Evolutionary conservation across 768 basidiomycete species (phyloP), one percentile per base, ranked within the genome.

Genomic region (Boletus reticuloceps): DNA sequence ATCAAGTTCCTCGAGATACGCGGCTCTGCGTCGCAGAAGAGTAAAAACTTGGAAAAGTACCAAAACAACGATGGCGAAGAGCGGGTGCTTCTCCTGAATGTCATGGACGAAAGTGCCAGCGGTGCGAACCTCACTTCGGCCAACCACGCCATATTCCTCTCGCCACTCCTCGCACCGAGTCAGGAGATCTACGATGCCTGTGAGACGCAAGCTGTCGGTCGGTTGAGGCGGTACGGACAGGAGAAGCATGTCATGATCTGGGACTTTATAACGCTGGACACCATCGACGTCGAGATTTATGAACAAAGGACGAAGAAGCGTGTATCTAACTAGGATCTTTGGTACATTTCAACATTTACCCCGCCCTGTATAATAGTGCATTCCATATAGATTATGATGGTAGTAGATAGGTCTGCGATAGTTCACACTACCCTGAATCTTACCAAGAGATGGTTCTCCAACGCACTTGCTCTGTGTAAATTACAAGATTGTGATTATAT

Each of bases 61-160:
- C 95, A 98, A 71, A 84, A 88, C 52, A 84, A 88, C 51, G 77
- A 84, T 42, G 83, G 86, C 64, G 75, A 80, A 54, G 89, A 90
- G 62, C 82, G 86, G 32, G 93, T 94, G 16, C 77, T 98, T 44
- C 77, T 98, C 51, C 75, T 98, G 58, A 93, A 93, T 62, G 89
- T 96, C 58, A 94, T 91, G 84, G 93, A 96, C 71, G 93, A 95
- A 72, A 94, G 91, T 58, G 91, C 92, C n/a, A 91, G 90, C 55
- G 92, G 92, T 42, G 89, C 90, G 60, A 98, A 98, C 69, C 74
- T 98, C 67, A 97, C 94, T 4, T 85, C 83, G 36, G 95, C 95
- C 19, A 98, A 94, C 72, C 93, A 95, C 66, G 94, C 93, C 37
- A 88, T 97, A 68, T 98, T 98, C 79, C 77, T 98, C 52, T 94